phyloP scores from a whole-genome alignment of 2,329 filamentous ascomycete species.

The Phaeosphaeriaceae sp. region DNA sequence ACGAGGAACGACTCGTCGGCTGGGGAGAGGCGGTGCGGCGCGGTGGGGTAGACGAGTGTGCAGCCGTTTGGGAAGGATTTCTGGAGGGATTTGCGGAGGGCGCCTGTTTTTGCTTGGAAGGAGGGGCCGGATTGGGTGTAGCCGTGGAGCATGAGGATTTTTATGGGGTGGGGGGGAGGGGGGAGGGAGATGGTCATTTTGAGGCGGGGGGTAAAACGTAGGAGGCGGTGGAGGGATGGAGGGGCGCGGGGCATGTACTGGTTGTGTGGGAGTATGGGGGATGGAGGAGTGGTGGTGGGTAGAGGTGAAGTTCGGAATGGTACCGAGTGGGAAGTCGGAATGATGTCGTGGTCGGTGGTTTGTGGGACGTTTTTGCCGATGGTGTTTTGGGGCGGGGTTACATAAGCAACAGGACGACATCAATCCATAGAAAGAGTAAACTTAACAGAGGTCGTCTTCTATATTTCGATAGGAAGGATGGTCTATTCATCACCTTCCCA shows the following conservation, averaged over 20 bases:
- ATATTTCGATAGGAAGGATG: too few species aligned
- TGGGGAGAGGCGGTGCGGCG: slow-evolving; percentile 50
- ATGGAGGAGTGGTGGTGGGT: neutral
- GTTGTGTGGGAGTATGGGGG: slow-evolving; percentile 16
- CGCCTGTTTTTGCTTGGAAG: slow-evolving; percentile 88
- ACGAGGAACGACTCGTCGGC: slow-evolving; percentile 62
- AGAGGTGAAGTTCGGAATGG: neutral
- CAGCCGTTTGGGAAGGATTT: slow-evolving; percentile 70
- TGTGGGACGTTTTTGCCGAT: too few species aligned
- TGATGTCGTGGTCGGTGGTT: neutral
- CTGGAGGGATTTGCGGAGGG: slow-evolving; percentile 77
- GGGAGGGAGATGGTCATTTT: slow-evolving; percentile 38
- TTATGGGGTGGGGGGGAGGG: slow-evolving; percentile 46
- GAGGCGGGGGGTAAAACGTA: too few species aligned
- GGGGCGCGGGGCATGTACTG: slow-evolving; percentile 21
- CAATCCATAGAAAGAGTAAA: too few species aligned
- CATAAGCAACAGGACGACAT: too few species aligned
- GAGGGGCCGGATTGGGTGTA: slow-evolving; percentile 88
- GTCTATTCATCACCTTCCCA: too few species aligned
- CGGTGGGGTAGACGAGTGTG: slow-evolving; percentile 56
- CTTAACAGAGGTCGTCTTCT: too few species aligned
- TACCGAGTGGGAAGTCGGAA: neutral
- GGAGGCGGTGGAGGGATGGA: slow-evolving; percentile 23
- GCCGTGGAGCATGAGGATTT: slow-evolving; percentile 64
- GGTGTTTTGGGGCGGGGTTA: too few species aligned